These are phyloP conservation scores for Hapsidospora chrysogenum DNA, from an alignment of 495 filamentous ascomycete genomes.

Conservation along the genomic window DNA sequence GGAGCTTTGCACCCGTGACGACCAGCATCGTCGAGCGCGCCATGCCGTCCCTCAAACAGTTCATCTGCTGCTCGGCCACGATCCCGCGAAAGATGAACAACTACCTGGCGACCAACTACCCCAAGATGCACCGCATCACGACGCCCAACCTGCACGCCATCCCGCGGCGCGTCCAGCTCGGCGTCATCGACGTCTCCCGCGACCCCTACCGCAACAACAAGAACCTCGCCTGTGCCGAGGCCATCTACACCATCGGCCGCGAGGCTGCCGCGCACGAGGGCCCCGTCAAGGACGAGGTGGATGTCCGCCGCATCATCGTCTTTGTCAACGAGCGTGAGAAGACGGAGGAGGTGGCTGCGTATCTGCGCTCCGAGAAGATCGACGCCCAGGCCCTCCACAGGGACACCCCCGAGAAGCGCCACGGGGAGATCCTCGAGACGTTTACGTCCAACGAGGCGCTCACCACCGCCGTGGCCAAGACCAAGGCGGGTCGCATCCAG, in stretches of 20 bases:
- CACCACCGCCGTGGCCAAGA: conserved; percentile 5
- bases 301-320: conserved; percentile 75
- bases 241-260: conserved; percentile 85
- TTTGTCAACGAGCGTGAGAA: conserved; percentile 97
- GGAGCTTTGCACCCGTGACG: conserved; percentile 73
- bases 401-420: conserved; percentile 56
- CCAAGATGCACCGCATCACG: conserved; percentile 65
- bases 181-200: conserved; percentile 78
- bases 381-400: conserved; percentile 69
- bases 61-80: conserved; percentile 93
- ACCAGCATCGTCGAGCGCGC: conserved; percentile 62
- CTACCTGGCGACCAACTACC: conserved; percentile 65
- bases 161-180: conserved; percentile 82
- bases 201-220: conserved; percentile 86
- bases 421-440: conserved; percentile 53
- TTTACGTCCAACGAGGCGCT: conserved; percentile 49
- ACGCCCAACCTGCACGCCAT: conserved; percentile 94
- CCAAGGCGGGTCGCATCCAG: conserved; percentile 7
- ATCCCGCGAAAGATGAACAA: conserved; percentile 79
- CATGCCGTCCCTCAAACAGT: conserved; percentile 60
- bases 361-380: conserved; percentile 68
- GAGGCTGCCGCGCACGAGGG: conserved; percentile 41
- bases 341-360: conserved; percentile 61
- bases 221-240: conserved; percentile 78
- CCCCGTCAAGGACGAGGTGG: conserved; percentile 22